Percentiles rank a stretch among this genome's conserved stretches.
phyloP scores from a whole-genome alignment of 208 protist species.

The Leishmania turanica region DNA sequence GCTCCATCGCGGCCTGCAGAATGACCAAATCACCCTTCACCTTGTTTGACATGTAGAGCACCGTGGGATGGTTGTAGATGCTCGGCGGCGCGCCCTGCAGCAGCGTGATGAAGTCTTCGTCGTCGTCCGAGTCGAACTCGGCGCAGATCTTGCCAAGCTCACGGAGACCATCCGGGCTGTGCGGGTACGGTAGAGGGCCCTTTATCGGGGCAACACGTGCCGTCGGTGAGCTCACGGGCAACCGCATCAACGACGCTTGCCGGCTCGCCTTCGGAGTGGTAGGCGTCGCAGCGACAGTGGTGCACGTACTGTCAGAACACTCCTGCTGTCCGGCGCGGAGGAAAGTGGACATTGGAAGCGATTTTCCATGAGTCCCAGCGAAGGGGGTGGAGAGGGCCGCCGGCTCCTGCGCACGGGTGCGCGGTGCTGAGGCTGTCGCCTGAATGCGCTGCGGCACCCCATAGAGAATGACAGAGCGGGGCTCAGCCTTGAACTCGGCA shows the following conservation, averaged over 20 bases:
- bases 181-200: constrained; percentile 42
- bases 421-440: not conserved
- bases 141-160: constrained; percentile 25
- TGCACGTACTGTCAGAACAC: not conserved
- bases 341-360: not conserved
- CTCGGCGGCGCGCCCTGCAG: constrained; percentile 27
- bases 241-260: not conserved
- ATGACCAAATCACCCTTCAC: constrained; percentile 42
- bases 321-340: not conserved
- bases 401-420: not conserved
- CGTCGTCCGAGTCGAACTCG: not conserved
- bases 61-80: constrained; percentile 54
- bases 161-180: constrained; percentile 42
- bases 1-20: constrained; percentile 46
- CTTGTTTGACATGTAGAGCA: constrained; percentile 58
- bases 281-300: not conserved
- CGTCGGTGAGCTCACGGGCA: too few relatives aligned
- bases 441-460: constrained; percentile 22
- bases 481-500: not conserved
- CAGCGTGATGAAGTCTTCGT: constrained; percentile 28
- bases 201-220: not conserved
- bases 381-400: not conserved
- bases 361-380: not conserved
- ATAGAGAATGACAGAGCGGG: constrained; percentile 27
- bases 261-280: not conserved